Conservation (phyloP, 1,139 yeast genomes). For the Pichia inconspicua region DNA sequence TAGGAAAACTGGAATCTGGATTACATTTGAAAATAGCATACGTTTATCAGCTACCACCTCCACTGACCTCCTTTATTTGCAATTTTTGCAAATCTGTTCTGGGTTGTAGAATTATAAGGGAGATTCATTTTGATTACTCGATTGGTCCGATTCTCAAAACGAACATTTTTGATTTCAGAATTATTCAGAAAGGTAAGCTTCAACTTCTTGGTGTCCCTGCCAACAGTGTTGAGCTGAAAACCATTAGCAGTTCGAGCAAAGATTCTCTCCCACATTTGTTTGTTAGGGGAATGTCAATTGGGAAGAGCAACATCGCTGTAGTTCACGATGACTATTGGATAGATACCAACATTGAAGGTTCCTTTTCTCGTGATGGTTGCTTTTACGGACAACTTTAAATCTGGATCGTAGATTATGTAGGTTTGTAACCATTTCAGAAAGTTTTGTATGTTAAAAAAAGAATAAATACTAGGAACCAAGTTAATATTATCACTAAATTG, state of each 20-base stretch:
- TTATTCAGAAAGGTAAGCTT: conserved; percentile 21
- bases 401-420: background rate
- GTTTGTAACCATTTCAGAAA: background rate
- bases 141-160: conserved; percentile 54
- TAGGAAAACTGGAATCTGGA: conserved; percentile 23
- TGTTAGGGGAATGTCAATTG: conserved; percentile 61
- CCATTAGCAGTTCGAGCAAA: conserved; percentile 30
- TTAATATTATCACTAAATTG: too few species aligned
- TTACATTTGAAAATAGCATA: conserved; percentile 18
- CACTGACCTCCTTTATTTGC: conserved; percentile 26
- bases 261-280: conserved; percentile 43
- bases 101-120: conserved; percentile 46
- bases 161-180: conserved; percentile 57
- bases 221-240: conserved; percentile 45
- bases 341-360: conserved; percentile 47
- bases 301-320: conserved; percentile 31
- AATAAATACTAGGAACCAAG: too few species aligned
- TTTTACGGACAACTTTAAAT: conserved; percentile 32
- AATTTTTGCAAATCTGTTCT: conserved; percentile 41
- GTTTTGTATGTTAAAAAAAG: too few species aligned
- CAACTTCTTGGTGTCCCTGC: conserved; percentile 37
- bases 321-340: conserved; percentile 43
- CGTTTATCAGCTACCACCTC: conserved; percentile 14
- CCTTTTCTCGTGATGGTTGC: conserved; percentile 70
- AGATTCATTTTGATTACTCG: conserved; percentile 39